Conservation (phyloP, 164 flowering plant genomes). For the Chloranthus sessilifolius region DNA sequence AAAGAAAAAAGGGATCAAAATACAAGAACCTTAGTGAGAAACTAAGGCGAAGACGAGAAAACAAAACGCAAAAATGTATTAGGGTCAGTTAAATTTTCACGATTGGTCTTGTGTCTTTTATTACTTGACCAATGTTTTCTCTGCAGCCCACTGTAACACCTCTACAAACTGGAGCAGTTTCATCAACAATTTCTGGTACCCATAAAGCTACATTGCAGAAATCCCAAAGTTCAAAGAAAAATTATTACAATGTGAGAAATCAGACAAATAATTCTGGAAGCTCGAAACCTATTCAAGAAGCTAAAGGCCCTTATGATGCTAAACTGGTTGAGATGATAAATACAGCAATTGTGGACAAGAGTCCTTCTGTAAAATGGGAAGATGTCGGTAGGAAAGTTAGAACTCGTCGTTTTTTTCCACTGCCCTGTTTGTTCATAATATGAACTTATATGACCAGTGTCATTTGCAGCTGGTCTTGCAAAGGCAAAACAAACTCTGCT, state of each 20-base stretch:
- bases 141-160: conserved; percentile 36
- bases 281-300: conserved; percentile 41
- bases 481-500: conserved; percentile 86
- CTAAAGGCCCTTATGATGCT: conserved; percentile 44
- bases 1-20: too few species aligned
- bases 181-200: conserved; percentile 26
- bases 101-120: too few species aligned
- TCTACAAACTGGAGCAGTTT: conserved; percentile 27
- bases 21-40: too few species aligned
- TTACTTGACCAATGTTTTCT: conserved; percentile 1
- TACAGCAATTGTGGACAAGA: conserved; percentile 77
- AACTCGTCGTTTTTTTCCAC: too few species aligned
- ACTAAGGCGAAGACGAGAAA: too few species aligned
- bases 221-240: conserved; percentile 22
- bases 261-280: conserved; percentile 24
- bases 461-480: conserved; percentile 83
- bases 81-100: too few species aligned
- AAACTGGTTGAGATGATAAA: conserved; percentile 93
- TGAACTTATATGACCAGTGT: neutral
- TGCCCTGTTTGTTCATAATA: neutral
- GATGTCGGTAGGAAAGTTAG: conserved; percentile 70
- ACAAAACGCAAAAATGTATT: too few species aligned
- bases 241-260: conserved; percentile 19
- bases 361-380: conserved; percentile 98
- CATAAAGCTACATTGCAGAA: conserved; percentile 25